These are phyloP conservation scores for Triticum urartu DNA, from an alignment of 176 grass and related monocot species.

Conservation along the genomic window DNA sequence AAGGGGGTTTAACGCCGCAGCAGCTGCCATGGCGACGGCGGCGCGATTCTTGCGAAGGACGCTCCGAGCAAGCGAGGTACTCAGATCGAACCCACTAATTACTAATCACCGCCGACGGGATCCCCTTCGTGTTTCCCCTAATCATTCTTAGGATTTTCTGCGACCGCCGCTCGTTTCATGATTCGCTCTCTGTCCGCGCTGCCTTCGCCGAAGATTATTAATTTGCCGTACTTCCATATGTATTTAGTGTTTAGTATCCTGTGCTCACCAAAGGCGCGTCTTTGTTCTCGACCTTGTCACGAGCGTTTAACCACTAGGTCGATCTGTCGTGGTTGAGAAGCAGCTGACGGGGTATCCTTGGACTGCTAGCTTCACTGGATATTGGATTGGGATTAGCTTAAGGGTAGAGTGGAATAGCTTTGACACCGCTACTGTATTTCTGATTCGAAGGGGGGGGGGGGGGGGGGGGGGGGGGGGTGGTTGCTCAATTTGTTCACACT, in stretches of 20 bases:
- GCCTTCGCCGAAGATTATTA: background rate
- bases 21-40: slow-evolving; percentile 36
- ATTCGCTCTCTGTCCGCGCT: background rate
- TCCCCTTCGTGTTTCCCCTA: background rate
- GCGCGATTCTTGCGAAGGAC: slow-evolving; percentile 30
- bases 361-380: background rate
- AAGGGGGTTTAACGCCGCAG: background rate
- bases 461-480: background rate
- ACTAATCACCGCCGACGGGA: background rate
- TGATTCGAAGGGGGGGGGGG: background rate
- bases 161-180: background rate
- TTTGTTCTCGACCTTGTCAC: background rate
- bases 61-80: slow-evolving; percentile 31
- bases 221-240: background rate
- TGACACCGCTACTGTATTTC: no score
- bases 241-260: background rate
- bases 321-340: background rate
- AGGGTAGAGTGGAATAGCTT: background rate
- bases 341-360: background rate
- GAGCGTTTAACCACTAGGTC: background rate
- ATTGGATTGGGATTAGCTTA: background rate
- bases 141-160: background rate
- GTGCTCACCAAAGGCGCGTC: background rate
- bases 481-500: background rate
- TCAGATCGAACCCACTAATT: background rate